Evolutionary conservation across 257 asterid species (phyloP).

Genomic region (Fraxinus americana): DNA sequence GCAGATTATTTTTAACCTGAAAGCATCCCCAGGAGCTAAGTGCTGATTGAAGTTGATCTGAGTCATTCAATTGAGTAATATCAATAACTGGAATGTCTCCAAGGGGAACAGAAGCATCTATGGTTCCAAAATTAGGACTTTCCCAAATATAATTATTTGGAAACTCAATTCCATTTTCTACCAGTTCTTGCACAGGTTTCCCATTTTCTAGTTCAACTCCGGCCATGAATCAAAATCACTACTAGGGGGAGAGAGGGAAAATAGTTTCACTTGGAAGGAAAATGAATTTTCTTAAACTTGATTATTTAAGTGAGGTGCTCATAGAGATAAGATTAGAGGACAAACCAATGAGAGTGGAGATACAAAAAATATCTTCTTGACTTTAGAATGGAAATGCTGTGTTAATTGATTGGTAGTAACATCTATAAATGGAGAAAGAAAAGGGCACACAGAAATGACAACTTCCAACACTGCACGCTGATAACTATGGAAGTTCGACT

Average conservation of each 20-base stretch:
- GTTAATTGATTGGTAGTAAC: no score
- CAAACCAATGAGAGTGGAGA: background rate
- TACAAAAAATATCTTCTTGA: background rate
- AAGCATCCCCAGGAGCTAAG: slow-evolving; percentile 54
- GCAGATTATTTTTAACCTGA: slow-evolving; percentile 42
- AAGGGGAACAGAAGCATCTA: slow-evolving; percentile 27
- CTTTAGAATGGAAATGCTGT: no score
- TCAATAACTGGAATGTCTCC: slow-evolving; percentile 51
- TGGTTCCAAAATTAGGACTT: slow-evolving; percentile 29
- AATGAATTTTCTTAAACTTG: no score
- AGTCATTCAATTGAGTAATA: slow-evolving; percentile 26
- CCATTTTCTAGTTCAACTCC: background rate
- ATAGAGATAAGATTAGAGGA: background rate
- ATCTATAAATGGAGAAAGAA: no score
- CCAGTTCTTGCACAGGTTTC: slow-evolving; percentile 48
- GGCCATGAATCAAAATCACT: background rate
- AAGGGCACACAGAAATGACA: no score
- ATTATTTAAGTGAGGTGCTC: background rate
- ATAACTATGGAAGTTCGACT: no score
- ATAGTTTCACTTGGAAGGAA: no score
- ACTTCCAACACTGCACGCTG: no score
- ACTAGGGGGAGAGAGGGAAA: background rate
- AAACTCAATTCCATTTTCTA: slow-evolving; percentile 39
- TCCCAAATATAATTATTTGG: slow-evolving; percentile 47
- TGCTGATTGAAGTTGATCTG: slow-evolving; percentile 50